A percentile compares a stretch with the other conserved stretches of the same genome.
These are phyloP conservation scores for Odontarrhena argentea DNA, from an alignment of 345 rosid species.

Conservation along the genomic window DNA sequence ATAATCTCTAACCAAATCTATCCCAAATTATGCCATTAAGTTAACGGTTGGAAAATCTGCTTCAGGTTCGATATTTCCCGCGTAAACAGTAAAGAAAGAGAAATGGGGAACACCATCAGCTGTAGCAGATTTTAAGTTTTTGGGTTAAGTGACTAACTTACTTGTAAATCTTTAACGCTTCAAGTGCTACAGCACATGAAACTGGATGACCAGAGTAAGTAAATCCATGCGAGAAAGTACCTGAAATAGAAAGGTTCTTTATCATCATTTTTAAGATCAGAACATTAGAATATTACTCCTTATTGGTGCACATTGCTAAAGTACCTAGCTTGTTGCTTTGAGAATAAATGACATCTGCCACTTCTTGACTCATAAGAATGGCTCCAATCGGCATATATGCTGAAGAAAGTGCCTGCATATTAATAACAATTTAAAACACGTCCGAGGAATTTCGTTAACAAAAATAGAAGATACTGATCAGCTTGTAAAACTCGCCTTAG, in stretches of 20 bases:
- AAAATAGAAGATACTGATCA: neutral
- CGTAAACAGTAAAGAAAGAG: neutral
- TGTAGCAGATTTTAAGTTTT: neutral
- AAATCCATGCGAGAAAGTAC: slow-evolving; percentile 88
- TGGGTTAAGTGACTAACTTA: slow-evolving; percentile 35
- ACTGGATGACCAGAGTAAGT: slow-evolving; percentile 98
- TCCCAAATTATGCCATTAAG: no score
- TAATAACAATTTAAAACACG: neutral
- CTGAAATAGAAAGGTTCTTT: slow-evolving; percentile 41
- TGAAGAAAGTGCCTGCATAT: slow-evolving; percentile 81
- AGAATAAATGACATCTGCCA: slow-evolving; percentile 82
- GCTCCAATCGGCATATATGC: slow-evolving; percentile 97
- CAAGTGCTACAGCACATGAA: slow-evolving; percentile 86
- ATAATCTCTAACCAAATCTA: no score
- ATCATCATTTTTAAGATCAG: neutral
- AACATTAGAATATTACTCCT: slow-evolving; percentile 2
- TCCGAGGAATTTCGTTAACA: neutral
- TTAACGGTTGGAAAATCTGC: no score
- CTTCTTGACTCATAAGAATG: slow-evolving; percentile 77
- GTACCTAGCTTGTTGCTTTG: slow-evolving; percentile 97
- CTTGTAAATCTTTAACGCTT: slow-evolving; percentile 76
- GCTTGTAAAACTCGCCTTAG: slow-evolving; percentile 62
- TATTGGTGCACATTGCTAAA: slow-evolving; percentile 2
- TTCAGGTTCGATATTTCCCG: no score
- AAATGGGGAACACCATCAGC: slow-evolving; percentile 2